Conservation (phyloP, 345 rosid species). For the Stellera chamaejasme region DNA sequence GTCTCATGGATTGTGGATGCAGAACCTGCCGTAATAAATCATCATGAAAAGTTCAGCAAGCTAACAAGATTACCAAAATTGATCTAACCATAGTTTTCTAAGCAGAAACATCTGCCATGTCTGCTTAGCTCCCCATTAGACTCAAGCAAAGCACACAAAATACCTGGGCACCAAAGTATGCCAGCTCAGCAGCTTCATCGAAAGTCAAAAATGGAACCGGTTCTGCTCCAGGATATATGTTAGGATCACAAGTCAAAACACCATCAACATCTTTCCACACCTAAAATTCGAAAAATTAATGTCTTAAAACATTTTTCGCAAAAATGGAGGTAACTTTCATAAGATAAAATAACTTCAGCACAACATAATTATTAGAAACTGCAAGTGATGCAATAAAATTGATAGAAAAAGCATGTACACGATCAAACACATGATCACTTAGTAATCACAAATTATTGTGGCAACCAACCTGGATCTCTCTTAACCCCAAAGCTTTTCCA, state of each 20-base stretch:
- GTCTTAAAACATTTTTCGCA: not conserved
- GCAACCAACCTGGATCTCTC: conserved; percentile 84
- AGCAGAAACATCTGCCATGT: too few species aligned
- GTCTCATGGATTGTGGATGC: conserved; percentile 99
- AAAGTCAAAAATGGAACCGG: conserved; percentile 89
- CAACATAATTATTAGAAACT: too few species aligned
- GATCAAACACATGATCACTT: too few species aligned
- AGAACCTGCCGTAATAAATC: conserved; percentile 48
- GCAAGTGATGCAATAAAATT: too few species aligned
- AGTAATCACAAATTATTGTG: conserved; percentile 3
- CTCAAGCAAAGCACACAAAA: not conserved
- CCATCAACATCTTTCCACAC: conserved; percentile 99
- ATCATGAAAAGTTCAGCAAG: conserved; percentile 7
- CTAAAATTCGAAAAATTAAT: conserved; percentile 26
- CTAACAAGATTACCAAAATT: not conserved
- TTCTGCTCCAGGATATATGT: conserved; percentile 59
- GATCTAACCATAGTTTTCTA: not conserved
- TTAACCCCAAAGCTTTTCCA: conserved; percentile 88
- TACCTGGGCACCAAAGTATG: conserved; percentile 99
- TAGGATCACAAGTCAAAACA: conserved; percentile 97
- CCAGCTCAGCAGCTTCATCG: conserved; percentile 99
- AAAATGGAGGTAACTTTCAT: too few species aligned
- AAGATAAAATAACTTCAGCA: too few species aligned
- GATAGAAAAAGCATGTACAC: too few species aligned
- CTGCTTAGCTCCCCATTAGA: too few species aligned